Evolutionary conservation across 2,329 filamentous ascomycete genomes (phyloP).

Genomic region (Amesomyces nigricolor): DNA sequence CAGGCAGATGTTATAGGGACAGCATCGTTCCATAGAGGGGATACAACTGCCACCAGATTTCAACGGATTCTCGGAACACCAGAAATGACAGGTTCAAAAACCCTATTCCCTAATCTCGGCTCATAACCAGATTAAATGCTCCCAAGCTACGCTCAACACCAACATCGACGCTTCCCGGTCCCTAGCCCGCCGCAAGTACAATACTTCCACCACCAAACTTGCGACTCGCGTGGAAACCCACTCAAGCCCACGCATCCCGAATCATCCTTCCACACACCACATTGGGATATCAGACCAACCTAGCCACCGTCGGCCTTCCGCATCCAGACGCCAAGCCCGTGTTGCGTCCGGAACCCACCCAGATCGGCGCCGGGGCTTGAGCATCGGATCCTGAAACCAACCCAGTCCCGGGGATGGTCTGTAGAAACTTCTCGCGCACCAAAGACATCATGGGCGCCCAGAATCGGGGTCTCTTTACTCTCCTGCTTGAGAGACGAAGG

Average conservation of each 20-base stretch:
- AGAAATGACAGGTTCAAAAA: too few relatives aligned
- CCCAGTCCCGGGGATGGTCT: too few relatives aligned
- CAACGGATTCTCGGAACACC: too few relatives aligned
- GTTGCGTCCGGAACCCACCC: not conserved
- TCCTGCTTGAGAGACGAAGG: too few relatives aligned
- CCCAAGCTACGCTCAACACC: not conserved
- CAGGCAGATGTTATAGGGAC: not conserved
- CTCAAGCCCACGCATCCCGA: slow-evolving; percentile 45
- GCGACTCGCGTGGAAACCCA: slow-evolving; percentile 39
- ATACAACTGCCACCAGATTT: too few relatives aligned
- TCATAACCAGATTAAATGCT: not conserved
- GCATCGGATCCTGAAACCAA: not conserved
- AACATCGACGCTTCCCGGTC: not conserved
- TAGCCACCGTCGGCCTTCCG: not conserved
- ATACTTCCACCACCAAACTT: slow-evolving; percentile 28
- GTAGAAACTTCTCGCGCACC: too few relatives aligned
- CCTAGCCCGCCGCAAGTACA: not conserved
- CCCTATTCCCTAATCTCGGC: too few relatives aligned
- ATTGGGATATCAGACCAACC: slow-evolving; percentile 5
- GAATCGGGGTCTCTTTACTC: too few relatives aligned
- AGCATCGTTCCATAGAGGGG: not conserved
- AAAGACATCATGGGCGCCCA: too few relatives aligned
- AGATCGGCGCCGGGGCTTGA: not conserved
- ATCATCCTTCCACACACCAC: not conserved
- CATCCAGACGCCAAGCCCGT: slow-evolving; percentile 3